Evolutionary conservation across 371 early-diverging fungal genomes (phyloP).

Genomic region (Choanephora cucurbitarum): DNA sequence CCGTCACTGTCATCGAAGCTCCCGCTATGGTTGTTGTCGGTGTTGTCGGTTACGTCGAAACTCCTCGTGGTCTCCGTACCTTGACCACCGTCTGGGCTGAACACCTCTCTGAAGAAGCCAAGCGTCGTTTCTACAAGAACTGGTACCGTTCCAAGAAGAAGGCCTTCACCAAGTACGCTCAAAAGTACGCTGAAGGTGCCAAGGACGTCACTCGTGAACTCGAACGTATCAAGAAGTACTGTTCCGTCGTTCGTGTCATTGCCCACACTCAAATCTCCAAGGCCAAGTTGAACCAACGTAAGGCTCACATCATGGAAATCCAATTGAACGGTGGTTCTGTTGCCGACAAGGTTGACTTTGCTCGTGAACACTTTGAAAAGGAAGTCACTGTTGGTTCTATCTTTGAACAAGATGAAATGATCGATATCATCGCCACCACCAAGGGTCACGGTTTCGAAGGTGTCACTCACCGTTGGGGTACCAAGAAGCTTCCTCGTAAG

Average conservation of each 20-base stretch:
- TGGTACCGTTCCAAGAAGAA: conserved; percentile 99
- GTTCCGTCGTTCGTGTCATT: conserved; percentile 97
- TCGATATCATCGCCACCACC: conserved; percentile 99
- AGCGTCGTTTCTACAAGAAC: conserved; percentile 99
- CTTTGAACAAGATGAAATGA: conserved; percentile 98
- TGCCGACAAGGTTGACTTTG: conserved; percentile 98
- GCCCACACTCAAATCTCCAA: conserved; percentile 98
- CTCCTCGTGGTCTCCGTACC: conserved; percentile 97
- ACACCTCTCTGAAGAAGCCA: conserved; percentile 97
- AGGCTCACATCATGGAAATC: conserved; percentile 99
- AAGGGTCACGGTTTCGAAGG: conserved; percentile 99
- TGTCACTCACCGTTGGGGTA: conserved; percentile 99
- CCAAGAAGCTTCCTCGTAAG: conserved; percentile 99
- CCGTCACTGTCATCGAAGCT: conserved; percentile 98
- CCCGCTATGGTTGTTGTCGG: conserved; percentile 99
- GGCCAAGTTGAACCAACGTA: conserved; percentile 97
- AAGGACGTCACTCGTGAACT: conserved; percentile 92
- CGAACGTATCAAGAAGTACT: conserved; percentile 99
- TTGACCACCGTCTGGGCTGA: conserved; percentile 99
- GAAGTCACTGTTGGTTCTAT: conserved; percentile 87
- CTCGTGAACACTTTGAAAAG: conserved; percentile 98
- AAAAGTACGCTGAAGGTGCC: conserved; percentile 92
- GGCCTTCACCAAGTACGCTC: conserved; percentile 98
- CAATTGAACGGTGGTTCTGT: conserved; percentile 99
- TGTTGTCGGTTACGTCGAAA: conserved; percentile 99